Evolutionary conservation across 2,329 filamentous ascomycete species (phyloP).

Genomic region (Sarocladium oryzae): DNA sequence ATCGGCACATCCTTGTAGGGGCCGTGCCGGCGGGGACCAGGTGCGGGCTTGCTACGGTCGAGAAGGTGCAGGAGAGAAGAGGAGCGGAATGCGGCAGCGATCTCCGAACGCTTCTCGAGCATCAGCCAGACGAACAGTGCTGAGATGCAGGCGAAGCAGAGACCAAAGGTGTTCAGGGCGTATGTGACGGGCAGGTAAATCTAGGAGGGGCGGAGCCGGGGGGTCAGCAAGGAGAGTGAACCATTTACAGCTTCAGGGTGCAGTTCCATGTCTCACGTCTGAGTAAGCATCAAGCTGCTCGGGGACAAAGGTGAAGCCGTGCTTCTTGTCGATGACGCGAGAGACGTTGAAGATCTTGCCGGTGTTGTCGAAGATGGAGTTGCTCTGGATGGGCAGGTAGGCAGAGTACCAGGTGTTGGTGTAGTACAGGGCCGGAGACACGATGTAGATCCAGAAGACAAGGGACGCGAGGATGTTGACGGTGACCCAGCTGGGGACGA

Average conservation of each 20-base stretch:
- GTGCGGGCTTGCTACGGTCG: neutral
- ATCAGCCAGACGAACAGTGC: slow-evolving; percentile 24
- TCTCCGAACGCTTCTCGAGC: slow-evolving; percentile 22
- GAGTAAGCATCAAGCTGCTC: slow-evolving; percentile 39
- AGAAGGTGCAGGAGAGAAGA: slow-evolving; percentile 12
- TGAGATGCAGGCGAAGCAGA: slow-evolving; percentile 19
- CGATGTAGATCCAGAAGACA: slow-evolving; percentile 39
- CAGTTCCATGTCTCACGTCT: slow-evolving; percentile 25
- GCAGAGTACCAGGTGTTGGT: slow-evolving; percentile 44
- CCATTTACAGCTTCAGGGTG: slow-evolving; percentile 19
- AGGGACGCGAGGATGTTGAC: slow-evolving; percentile 40
- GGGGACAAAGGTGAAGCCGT: slow-evolving; percentile 30
- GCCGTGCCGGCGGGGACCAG: neutral
- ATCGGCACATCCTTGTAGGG: slow-evolving; percentile 41
- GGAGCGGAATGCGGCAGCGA: slow-evolving; percentile 13
- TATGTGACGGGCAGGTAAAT: slow-evolving; percentile 38
- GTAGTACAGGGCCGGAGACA: slow-evolving; percentile 38
- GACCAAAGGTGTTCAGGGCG: slow-evolving; percentile 25
- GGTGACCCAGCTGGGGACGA: slow-evolving; percentile 38
- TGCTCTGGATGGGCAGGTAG: slow-evolving; percentile 45
- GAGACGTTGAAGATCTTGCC: slow-evolving; percentile 41
- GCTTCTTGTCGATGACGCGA: slow-evolving; percentile 39
- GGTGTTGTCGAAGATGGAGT: slow-evolving; percentile 48
- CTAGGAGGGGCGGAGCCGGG: too few species aligned
- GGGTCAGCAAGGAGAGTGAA: too few species aligned